These are phyloP conservation scores for Suillus luteus DNA, from an alignment of 768 basidiomycete species.

Conservation along the genomic window DNA sequence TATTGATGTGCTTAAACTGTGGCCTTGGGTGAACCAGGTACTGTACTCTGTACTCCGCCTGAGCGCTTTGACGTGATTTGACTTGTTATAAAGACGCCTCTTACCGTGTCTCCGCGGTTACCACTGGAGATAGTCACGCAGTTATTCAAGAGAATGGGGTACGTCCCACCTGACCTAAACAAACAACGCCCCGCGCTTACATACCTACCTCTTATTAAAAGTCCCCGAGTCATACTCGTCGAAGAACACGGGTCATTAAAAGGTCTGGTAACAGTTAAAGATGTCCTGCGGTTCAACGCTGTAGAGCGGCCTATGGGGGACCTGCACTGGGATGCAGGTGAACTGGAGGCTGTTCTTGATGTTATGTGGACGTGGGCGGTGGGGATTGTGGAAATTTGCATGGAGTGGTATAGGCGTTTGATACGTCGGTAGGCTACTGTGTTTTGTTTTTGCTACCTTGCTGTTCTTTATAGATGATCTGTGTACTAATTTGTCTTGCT, in stretches of 20 bases:
- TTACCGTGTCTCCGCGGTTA: slow-evolving; percentile 89
- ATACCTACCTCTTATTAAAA: slow-evolving; percentile 31
- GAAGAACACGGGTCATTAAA: slow-evolving; percentile 80
- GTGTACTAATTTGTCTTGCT: background rate
- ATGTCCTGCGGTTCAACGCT: slow-evolving; percentile 86
- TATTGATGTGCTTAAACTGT: slow-evolving; percentile 63
- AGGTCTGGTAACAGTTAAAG: slow-evolving; percentile 94
- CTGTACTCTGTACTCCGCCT: slow-evolving; percentile 5
- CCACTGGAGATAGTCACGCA: slow-evolving; percentile 98
- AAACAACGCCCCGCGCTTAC: background rate
- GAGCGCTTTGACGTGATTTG: slow-evolving; percentile 4
- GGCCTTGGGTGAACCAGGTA: slow-evolving; percentile 97
- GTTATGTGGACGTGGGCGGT: slow-evolving; percentile 59
- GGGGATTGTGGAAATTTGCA: slow-evolving; percentile 35
- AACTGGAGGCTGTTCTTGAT: slow-evolving; percentile 64
- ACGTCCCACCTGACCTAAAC: slow-evolving; percentile 33
- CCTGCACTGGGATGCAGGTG: slow-evolving; percentile 63
- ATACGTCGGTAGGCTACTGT: slow-evolving; percentile 23
- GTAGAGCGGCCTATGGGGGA: slow-evolving; percentile 54
- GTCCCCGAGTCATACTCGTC: slow-evolving; percentile 95
- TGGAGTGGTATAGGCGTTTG: slow-evolving; percentile 28
- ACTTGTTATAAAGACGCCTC: slow-evolving; percentile 66
- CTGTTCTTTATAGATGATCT: background rate
- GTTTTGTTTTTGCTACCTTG: background rate
- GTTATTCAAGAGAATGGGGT: slow-evolving; percentile 98